Evolutionary conservation across 176 grass and related monocot genomes (phyloP).

Genomic region (Aegilops umbellulata): DNA sequence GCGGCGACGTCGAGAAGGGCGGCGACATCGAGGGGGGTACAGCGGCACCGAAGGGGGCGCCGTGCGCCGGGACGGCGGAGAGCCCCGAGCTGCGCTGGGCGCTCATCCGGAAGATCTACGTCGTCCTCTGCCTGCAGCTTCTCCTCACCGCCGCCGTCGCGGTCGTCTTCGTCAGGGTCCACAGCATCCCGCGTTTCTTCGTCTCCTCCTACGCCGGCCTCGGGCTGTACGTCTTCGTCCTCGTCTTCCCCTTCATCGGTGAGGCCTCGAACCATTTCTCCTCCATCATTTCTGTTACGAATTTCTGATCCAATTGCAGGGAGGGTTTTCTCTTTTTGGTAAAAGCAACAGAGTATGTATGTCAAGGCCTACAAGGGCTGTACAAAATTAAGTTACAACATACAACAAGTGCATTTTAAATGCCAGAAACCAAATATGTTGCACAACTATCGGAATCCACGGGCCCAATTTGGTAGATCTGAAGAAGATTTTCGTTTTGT

Average conservation of each 20-base stretch:
- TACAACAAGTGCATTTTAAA: too few species aligned
- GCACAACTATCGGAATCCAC: too few species aligned
- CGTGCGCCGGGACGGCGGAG: constrained; percentile 74
- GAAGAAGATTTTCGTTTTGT: too few species aligned
- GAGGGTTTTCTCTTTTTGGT: neutral
- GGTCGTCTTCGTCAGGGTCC: constrained; percentile 57
- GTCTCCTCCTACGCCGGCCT: constrained; percentile 50
- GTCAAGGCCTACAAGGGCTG: too few species aligned
- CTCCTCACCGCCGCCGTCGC: constrained; percentile 59
- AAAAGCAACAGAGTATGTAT: too few species aligned
- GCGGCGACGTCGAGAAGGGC: constrained; percentile 46
- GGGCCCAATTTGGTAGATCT: too few species aligned
- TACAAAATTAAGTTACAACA: too few species aligned
- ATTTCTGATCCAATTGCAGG: neutral
- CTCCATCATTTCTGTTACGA: neutral
- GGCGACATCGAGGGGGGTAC: constrained; percentile 15
- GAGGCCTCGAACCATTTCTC: neutral
- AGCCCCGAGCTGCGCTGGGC: constrained; percentile 72
- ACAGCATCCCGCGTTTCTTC: constrained; percentile 57
- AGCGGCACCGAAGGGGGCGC: neutral
- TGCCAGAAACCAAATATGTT: too few species aligned
- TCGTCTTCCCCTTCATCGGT: constrained; percentile 68
- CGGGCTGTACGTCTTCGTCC: constrained; percentile 57
- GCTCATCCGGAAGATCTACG: constrained; percentile 79
- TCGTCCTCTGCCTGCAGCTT: constrained; percentile 65